Evolutionary conservation across 345 rosid species (phyloP).

Genomic region (Syzygium aqueum): DNA sequence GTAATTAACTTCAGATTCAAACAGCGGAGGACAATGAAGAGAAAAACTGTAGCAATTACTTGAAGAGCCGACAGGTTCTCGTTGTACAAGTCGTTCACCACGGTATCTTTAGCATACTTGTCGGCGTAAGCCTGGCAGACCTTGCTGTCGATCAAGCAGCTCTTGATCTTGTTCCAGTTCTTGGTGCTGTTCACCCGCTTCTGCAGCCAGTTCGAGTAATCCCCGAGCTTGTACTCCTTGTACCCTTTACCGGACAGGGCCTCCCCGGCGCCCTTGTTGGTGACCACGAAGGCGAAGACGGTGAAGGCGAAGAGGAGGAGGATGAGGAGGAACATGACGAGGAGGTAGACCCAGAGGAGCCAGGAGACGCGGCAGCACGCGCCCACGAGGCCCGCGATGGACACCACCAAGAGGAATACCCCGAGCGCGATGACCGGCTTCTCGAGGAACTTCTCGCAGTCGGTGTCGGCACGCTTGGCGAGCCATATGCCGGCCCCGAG

Average conservation of each 20-base stretch:
- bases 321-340: constrained; percentile 19
- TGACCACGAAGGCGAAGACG: constrained; percentile 18
- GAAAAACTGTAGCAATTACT: background rate
- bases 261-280: constrained; percentile 17
- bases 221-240: constrained; percentile 9
- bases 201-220: constrained; percentile 21
- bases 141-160: constrained; percentile 12
- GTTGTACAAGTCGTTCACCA: background rate
- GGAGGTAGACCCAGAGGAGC: constrained; percentile 13
- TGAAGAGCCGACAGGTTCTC: constrained; percentile 9
- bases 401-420: constrained; percentile 9
- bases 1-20: background rate
- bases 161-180: constrained; percentile 20
- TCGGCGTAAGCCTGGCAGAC: constrained; percentile 5
- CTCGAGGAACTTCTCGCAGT: constrained; percentile 15
- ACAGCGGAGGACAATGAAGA: background rate
- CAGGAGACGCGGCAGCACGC: constrained; percentile 16
- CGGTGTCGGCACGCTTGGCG: constrained; percentile 1
- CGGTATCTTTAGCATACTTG: background rate
- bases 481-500: constrained; percentile 11
- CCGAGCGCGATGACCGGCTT: constrained; percentile 14
- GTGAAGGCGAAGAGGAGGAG: constrained; percentile 14
- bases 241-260: constrained; percentile 2
- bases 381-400: constrained; percentile 17
- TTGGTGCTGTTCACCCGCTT: constrained; percentile 1